Base-by-base conservation (phyloP, 768 basidiomycete genomes). In the Wakefieldia striispora region DNA sequence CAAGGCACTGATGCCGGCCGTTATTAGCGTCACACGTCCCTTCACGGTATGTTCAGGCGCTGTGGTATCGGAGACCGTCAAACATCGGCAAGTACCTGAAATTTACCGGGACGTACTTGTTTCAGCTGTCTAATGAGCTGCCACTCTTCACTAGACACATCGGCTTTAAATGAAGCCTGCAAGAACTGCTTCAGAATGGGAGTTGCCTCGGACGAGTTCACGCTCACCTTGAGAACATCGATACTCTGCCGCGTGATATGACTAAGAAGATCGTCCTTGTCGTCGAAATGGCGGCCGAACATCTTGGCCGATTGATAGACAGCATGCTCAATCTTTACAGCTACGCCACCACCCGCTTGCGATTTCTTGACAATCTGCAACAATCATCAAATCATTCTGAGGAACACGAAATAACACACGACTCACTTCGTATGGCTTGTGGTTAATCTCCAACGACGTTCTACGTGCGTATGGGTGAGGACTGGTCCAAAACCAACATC, bases 281-380 rank as follows among this genome's bases (percentile, higher is more conserved):
- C 95, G 60, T 90, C 88, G 63, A 94, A 97, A 71, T 97, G 95
- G 57, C 95, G 83, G 6, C 95, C 94, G 64, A 89, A 97, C 84
- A 93, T 87, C 71, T 94, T 95, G 24, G 93, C 84, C 21, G 89
- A 88, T 71, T 97, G 89, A 69, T 98, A 94, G 11, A 95, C 87
- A 4, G 94, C 95, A 67, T 95, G 90, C 68, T 98, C 97, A 52
- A 98, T 97, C 79, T 98, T 99, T 59, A 98, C 90, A 0, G 97
- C 95, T 13, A 97, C 95, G 63, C 97, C 95, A 41, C 80, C 95
- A 60, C 93, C 95, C n/a, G 91, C 84, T 68, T 97, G 93, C 2
- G 84, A 76, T 70, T 91, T 95, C 75, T 97, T 98, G 59, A 98
- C 81, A 23, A 91, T 75, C 90, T 92, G 59, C 17, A 61, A 42